Evolutionary conservation across 768 basidiomycete genomes (phyloP).

Genomic region (Cantharellus anzutake): DNA sequence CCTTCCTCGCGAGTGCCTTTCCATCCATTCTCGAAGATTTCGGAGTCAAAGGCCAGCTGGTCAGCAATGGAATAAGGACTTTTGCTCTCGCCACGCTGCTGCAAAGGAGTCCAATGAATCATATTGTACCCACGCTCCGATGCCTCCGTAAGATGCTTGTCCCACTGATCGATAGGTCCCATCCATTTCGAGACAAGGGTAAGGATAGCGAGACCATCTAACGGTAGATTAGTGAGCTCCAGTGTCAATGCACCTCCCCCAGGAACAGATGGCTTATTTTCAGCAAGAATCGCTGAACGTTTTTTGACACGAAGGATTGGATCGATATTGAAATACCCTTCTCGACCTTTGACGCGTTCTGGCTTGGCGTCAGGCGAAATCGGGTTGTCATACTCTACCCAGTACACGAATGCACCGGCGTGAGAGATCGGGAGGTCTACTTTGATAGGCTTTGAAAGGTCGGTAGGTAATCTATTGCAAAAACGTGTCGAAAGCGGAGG

Average conservation of each 20-base stretch:
- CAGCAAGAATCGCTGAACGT: constrained; percentile 53
- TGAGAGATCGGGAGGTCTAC: constrained; percentile 93
- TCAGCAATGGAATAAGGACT: constrained; percentile 90
- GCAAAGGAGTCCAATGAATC: constrained; percentile 92
- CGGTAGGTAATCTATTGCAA: constrained; percentile 49
- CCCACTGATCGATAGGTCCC: constrained; percentile 69
- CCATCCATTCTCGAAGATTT: constrained; percentile 33
- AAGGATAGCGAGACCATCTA: constrained; percentile 76
- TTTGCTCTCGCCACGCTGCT: constrained; percentile 73
- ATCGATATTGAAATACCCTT: constrained; percentile 94
- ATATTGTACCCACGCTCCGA: constrained; percentile 89
- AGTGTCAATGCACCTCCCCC: constrained; percentile 30
- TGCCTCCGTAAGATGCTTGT: constrained; percentile 61
- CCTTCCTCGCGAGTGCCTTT: constrained; percentile 31
- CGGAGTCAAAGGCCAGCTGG: constrained; percentile 67
- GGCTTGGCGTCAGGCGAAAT: constrained; percentile 18
- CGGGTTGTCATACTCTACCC: constrained; percentile 63
- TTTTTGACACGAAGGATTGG: constrained; percentile 62
- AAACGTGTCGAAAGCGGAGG: neutral
- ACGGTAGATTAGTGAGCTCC: constrained; percentile 46
- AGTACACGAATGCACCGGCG: constrained; percentile 90
- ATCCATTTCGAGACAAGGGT: constrained; percentile 97
- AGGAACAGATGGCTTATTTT: constrained; percentile 11
- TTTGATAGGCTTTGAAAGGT: constrained; percentile 80
- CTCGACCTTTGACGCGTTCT: constrained; percentile 58